Percentiles rank a stretch among this genome's conserved stretches.
Conservation (phyloP, 1,139 yeast genomes). For the Yamadazyma mexicana region DNA sequence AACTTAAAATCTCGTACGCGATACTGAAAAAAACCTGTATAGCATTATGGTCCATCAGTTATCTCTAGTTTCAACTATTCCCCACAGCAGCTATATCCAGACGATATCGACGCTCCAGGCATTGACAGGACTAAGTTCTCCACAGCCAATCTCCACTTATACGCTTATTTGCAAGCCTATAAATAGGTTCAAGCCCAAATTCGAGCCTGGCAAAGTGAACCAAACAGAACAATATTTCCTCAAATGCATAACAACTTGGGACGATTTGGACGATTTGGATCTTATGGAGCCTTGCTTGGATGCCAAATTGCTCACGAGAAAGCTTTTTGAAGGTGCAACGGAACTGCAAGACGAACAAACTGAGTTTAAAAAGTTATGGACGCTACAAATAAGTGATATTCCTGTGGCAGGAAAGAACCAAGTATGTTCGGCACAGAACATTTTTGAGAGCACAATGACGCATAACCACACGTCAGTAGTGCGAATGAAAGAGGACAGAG, state of each 20-base stretch:
- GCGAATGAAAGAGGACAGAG: constrained; percentile 8
- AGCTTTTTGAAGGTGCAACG: constrained; percentile 32
- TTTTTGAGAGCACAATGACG: constrained; percentile 64
- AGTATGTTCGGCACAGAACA: constrained; percentile 62
- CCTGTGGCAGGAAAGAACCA: constrained; percentile 85
- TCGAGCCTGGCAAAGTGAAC: constrained; percentile 52
- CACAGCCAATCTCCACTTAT: constrained; percentile 44
- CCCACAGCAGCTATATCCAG: constrained; percentile 42
- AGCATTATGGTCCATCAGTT: constrained; percentile 35
- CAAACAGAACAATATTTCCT: constrained; percentile 50
- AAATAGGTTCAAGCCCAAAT: constrained; percentile 44
- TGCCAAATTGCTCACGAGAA: constrained; percentile 14
- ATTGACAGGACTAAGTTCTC: constrained; percentile 39
- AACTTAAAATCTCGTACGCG: too few species aligned
- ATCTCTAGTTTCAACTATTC: constrained; percentile 40
- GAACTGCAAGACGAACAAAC: constrained; percentile 7
- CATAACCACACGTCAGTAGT: constrained; percentile 36
- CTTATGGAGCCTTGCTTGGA: constrained; percentile 29
- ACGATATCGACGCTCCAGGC: constrained; percentile 48
- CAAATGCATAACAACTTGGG: constrained; percentile 48
- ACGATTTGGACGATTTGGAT: constrained; percentile 25
- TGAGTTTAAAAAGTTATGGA: constrained; percentile 44
- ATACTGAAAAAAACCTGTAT: background rate
- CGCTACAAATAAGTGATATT: constrained; percentile 70
- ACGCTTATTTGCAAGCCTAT: constrained; percentile 46